These are phyloP conservation scores for Rhododendron molle DNA, from an alignment of 148 eudicot genomes.

Conservation along the genomic window DNA sequence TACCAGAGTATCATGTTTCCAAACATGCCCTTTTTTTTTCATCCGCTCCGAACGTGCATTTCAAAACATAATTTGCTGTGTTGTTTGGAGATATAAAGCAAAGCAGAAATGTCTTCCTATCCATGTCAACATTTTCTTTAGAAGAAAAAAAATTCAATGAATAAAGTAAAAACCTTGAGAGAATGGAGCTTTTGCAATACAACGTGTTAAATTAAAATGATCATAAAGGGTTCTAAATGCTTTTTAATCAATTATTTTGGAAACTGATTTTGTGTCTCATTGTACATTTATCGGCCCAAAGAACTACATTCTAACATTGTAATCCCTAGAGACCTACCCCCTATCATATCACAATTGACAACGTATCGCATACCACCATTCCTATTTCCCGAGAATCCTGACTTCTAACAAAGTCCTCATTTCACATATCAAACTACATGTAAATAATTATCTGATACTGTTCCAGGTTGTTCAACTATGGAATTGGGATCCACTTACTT, in stretches of 20 bases:
- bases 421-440: background rate
- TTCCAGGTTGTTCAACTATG: slow-evolving; percentile 32
- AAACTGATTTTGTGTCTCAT: background rate
- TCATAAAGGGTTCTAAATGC: background rate
- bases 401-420: background rate
- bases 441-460: background rate
- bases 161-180: background rate
- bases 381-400: background rate
- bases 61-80: background rate
- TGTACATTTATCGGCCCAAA: background rate
- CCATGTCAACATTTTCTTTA: background rate
- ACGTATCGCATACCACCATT: background rate
- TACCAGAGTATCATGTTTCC: background rate
- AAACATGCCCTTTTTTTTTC: background rate
- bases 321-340: background rate
- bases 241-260: background rate
- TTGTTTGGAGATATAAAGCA: background rate
- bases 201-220: background rate
- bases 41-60: background rate
- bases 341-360: background rate
- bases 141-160: background rate
- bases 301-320: background rate
- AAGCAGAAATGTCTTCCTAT: background rate
- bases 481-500: slow-evolving; percentile 35
- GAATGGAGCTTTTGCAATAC: background rate